Percentiles rank a stretch among this genome's conserved stretches.
Conservation (phyloP, 2,329 filamentous ascomycete species). For the Alternaria hordeiaustralica region DNA sequence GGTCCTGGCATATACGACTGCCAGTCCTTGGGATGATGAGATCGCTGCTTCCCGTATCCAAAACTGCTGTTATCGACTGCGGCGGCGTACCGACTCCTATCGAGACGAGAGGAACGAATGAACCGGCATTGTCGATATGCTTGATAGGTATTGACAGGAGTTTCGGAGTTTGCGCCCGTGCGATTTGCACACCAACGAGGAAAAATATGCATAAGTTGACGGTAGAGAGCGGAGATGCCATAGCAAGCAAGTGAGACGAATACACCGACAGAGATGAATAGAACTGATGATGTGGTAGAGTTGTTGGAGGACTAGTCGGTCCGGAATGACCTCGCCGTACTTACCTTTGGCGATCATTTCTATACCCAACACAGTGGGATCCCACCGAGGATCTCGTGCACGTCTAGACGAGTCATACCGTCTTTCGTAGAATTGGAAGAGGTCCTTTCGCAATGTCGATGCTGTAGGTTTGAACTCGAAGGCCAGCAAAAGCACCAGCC, state of each 20-base stretch:
- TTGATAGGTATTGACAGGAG: not conserved
- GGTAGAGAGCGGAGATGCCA: not conserved
- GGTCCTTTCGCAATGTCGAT: not conserved
- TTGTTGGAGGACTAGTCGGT: not conserved
- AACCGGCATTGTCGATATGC: not conserved
- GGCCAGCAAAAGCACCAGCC: not conserved
- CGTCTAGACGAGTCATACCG: not conserved
- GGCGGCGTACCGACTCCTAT: not conserved
- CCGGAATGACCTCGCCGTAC: not conserved
- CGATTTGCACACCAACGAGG: not conserved
- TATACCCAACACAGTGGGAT: not conserved
- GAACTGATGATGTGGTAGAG: not conserved
- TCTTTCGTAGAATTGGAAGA: not conserved
- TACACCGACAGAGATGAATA: not conserved
- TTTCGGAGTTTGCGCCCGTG: not conserved
- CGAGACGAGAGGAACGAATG: not conserved
- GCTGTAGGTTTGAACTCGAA: no score
- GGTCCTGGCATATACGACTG: not conserved
- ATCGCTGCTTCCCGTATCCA: not conserved
- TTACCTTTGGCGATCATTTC: not conserved
- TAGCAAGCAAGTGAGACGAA: not conserved
- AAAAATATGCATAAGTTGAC: not conserved
- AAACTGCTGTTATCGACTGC: not conserved
- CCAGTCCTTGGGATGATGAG: not conserved
- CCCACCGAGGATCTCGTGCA: not conserved